A percentile compares a stretch with the other conserved stretches of the same genome.
Conservation (phyloP, 306 rosid species). For the Senna tora region DNA sequence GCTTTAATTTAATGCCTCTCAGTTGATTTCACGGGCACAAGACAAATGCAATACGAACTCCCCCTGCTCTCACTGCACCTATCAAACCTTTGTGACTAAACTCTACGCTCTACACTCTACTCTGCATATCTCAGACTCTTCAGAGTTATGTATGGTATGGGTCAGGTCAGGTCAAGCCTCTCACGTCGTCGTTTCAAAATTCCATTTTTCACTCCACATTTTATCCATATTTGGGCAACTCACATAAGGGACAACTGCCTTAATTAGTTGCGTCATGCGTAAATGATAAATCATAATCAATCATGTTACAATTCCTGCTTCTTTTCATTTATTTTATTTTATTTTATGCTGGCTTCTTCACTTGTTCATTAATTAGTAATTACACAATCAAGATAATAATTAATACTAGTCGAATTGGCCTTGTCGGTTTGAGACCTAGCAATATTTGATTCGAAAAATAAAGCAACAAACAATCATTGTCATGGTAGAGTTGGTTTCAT, state of each 20-base stretch:
- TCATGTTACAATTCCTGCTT: too few species aligned
- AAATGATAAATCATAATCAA: too few species aligned
- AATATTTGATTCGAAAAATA: neutral
- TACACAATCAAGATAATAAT: neutral
- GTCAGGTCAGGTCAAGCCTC: neutral
- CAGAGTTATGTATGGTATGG: neutral
- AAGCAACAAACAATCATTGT: neutral
- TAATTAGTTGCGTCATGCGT: too few species aligned
- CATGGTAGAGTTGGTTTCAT: neutral
- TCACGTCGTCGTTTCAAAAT: conserved; percentile 6
- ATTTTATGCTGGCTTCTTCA: too few species aligned
- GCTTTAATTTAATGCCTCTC: conserved; percentile 37
- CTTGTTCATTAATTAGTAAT: neutral
- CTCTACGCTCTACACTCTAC: too few species aligned
- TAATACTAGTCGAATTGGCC: neutral
- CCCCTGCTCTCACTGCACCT: conserved; percentile 68
- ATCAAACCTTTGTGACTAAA: too few species aligned
- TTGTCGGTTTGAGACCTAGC: neutral
- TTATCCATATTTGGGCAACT: neutral
- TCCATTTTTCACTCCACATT: neutral
- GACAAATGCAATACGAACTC: conserved; percentile 47
- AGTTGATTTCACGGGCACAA: conserved; percentile 51
- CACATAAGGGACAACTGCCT: too few species aligned
- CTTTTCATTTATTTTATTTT: too few species aligned
- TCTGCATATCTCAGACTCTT: too few species aligned